Base-by-base conservation (phyloP, 1,284 basidiomycete species). In the Heterobasidion parviporum region DNA sequence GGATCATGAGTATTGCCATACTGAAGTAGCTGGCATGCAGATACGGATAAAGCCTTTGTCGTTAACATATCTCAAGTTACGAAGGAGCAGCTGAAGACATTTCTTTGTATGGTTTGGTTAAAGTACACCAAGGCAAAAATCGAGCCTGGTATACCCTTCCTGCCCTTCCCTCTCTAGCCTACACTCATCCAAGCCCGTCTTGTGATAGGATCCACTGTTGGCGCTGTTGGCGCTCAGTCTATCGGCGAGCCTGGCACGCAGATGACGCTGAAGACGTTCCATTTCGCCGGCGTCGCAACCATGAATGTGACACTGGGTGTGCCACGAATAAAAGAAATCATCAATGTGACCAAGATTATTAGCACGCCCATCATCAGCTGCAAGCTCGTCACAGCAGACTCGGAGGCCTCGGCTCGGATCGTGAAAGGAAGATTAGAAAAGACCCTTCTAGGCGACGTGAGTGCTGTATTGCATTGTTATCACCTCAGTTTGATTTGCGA, bases 281-380 rank as follows among this genome's bases (percentile, higher is more conserved):
- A 99, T 79, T 99, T 99, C 74, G 97, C 97, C 66, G 97, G 97
- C 77, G 95, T 99, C 61, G 97, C 97, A 10, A 97, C 95, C 36
- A 99, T 99, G 97, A 99, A 98, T 74, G 94, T 99, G 62, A 99
- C 97, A 1, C 84, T 98, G 45, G 97, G 97, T 78, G 97, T 99
- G 8, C 97, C 97, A 32, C 94, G 97, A 69, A 99, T 99, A 75
- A 99, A 99, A 73, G 97, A 99, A 72, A 99, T 99, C 65, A 99
- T 99, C 78, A 99, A 99, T 65, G 97, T 95, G 3, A 92, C 96
- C 45, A 99, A 98, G 72, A 72, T 79, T 46, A 99, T 99, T 72
- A 96, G 91, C 65, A 99, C 97, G 3, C 97, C 97, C 1, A 98
- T 99, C 68, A 99, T 99, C 70, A 95, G 94, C 58, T 97, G 94